Base-by-base conservation (phyloP, 2,329 filamentous ascomycete species). In the Bisporella sp. region DNA sequence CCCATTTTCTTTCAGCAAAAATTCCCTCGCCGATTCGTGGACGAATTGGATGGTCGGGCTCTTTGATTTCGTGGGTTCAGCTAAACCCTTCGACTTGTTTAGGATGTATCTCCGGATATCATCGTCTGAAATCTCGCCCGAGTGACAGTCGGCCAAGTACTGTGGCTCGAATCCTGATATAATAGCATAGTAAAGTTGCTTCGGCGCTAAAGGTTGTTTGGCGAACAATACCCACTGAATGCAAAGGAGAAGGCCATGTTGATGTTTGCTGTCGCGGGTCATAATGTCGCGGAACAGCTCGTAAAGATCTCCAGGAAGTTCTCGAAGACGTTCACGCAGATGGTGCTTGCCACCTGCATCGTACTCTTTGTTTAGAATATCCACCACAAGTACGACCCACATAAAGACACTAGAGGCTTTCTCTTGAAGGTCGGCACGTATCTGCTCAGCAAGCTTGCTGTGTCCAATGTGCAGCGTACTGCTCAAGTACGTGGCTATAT, bases 221-320 rank as follows among this genome's bases (percentile, higher is more conserved):
- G 78, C 67, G 31, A 69, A 80, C 0, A 82, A 62, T 0, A 83
- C 63, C 74, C 74, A 82, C 8, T 74, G 69, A 0, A 82, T 48
- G n/a, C 71, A 77, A 0, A 76, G 59, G 0, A 69, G 48, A 0
- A 80, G 54, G 0, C 70, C 64, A 0, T 71, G 60, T 49, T 61
- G 62, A 5, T 76, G 66, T 8, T 44, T 13, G 32, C 39, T 31
- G 28, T 54, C 48, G 39, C 52, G 31, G 31, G 45, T 51, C 13
- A 54, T 41, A 37, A 51, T 47, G 29, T 47, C 32, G 35, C 33
- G 45, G 52, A 84, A 83, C 0, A 84, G 58, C 0, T 74, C 64
- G 35, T 68, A 59, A 0, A 83, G 63, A 0, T 66, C 65, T 9
- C 50, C 47, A 1, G 71, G 73, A 29, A 74, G 67, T 28, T 73